Evolutionary conservation across 345 rosid genomes (phyloP), one percentile per base, ranked within the genome.

Genomic region (Bruguiera gymnorhiza): DNA sequence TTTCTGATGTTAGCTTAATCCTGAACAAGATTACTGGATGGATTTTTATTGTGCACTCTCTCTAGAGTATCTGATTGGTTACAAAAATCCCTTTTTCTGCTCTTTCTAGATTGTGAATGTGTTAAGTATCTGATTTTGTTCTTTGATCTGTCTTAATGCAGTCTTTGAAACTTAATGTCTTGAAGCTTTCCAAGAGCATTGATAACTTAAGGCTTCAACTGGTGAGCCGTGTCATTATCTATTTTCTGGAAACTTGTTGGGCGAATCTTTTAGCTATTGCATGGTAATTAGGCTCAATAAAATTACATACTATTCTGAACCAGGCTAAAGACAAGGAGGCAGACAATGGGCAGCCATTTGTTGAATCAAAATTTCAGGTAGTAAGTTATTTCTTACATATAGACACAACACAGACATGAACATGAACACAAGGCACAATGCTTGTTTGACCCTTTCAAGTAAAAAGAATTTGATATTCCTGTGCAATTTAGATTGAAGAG

Each of bases 81-180:
- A 43, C 37, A 43, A 43, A 43, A 43, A 3, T 15, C 19, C 18
- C 16, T 43, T 43, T 43, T 43, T 43, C 50, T 43, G 50, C 50
- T 11, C 19, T 43, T 43, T 43, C 50, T 43, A 43, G 50, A 13
- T 31, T 36, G 21, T 30, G 52, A 60, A 54, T 61, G 16, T 30
- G 55, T 5, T 15, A 48, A 37, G 23, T 29, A 5, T 56, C 65
- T 68, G 53, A 55, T 73, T 73, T 34, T 62, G 18, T 59, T 37
- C n/a, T 10, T 72, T 61, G 62, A 20, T 54, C 66, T 67, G 43
- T 39, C 61, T 62, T 20, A 32, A 37, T 82, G 86, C 89, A 94
- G 98, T 89, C 96, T 73, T 63, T 94, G 87, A 91, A 94, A 80
- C 90, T 89, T 70, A 92, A 94, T 82, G 88, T 94, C 66, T 73